Conservation (phyloP, 78 protist genomes). For the Tieghemostelium lacteum region DNA sequence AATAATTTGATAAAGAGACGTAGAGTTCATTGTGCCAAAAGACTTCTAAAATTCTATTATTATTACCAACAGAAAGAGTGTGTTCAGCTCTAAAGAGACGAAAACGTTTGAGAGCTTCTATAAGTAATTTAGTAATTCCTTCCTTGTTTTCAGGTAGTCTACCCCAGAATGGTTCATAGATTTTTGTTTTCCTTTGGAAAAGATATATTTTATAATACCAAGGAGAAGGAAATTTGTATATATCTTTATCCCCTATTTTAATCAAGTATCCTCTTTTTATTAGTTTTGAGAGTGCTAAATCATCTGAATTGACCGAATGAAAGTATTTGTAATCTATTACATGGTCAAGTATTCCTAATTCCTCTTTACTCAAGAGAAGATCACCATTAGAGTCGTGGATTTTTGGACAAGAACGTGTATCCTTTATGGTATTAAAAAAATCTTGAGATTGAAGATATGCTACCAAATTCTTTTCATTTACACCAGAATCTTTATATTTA, state of each 20-base stretch:
- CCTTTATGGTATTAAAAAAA: background rate
- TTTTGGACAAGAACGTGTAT: background rate
- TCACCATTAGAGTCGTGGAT: background rate
- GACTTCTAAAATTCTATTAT: background rate
- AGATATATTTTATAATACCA: no score
- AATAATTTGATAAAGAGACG: background rate
- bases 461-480: no score
- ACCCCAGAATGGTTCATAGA: no score
- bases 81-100: background rate
- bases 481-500: background rate
- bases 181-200: background rate
- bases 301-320: no score
- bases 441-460: background rate
- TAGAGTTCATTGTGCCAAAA: background rate
- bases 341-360: background rate
- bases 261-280: background rate
- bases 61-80: background rate
- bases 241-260: no score
- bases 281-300: background rate
- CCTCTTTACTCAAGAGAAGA: background rate
- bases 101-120: background rate
- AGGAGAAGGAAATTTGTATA: background rate
- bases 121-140: background rate
- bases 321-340: no score
- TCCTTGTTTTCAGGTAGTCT: background rate